These are phyloP conservation scores for Zoysia japonica DNA, from an alignment of 176 grass and related monocot genomes.

Conservation along the genomic window DNA sequence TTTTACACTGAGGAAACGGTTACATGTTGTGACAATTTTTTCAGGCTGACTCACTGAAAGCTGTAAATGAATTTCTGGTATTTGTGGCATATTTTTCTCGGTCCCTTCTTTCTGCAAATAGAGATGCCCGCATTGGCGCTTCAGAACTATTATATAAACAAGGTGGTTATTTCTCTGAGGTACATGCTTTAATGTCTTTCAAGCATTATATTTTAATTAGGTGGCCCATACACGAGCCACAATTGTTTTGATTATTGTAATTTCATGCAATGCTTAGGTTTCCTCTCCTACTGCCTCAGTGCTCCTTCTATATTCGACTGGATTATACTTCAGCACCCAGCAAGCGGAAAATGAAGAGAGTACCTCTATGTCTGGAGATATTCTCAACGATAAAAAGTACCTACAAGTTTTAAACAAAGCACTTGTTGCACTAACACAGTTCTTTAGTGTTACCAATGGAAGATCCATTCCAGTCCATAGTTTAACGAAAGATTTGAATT, in stretches of 20 bases:
- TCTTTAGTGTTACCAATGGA: conserved; percentile 32
- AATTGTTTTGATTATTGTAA: conserved; percentile 27
- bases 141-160: conserved; percentile 54
- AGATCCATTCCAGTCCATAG: not conserved
- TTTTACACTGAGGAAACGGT: not conserved
- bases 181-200: conserved; percentile 48
- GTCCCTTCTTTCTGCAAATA: conserved; percentile 53
- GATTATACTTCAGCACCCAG: conserved; percentile 48
- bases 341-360: conserved; percentile 41
- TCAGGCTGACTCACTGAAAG: conserved; percentile 48
- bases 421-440: conserved; percentile 39
- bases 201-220: conserved; percentile 18
- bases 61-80: conserved; percentile 54
- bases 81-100: conserved; percentile 59
- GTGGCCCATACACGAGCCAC: conserved; percentile 19
- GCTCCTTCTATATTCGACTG: conserved; percentile 67
- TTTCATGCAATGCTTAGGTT: conserved; percentile 48
- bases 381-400: conserved; percentile 34
- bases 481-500: conserved; percentile 32
- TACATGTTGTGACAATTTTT: conserved; percentile 24
- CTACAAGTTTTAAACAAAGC: conserved; percentile 45
- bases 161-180: conserved; percentile 56
- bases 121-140: conserved; percentile 37
- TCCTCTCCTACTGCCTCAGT: conserved; percentile 50
- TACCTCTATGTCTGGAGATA: conserved; percentile 30